Evolutionary conservation across 805 yeast genomes (phyloP).

Genomic region (Candida qinlingensis): DNA sequence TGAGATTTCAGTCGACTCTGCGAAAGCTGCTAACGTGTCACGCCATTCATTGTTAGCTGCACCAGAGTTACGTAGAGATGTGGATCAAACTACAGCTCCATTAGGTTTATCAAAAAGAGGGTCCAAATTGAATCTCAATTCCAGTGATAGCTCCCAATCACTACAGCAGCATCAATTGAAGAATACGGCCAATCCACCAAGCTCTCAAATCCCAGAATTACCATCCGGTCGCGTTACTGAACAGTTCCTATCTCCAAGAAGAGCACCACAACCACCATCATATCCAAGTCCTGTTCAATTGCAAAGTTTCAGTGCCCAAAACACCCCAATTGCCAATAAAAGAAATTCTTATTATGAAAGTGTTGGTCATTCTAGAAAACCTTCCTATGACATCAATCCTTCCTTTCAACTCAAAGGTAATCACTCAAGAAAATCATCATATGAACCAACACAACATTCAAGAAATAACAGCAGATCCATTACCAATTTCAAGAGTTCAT

Average conservation of each 20-base stretch:
- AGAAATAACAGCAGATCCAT: conserved; percentile 11
- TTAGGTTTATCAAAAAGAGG: conserved; percentile 22
- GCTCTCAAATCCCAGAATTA: conserved; percentile 16
- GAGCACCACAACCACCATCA: conserved; percentile 65
- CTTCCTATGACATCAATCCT: conserved; percentile 21
- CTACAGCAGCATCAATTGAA: conserved; percentile 7
- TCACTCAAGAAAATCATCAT: conserved; percentile 14
- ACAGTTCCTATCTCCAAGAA: conserved; percentile 61
- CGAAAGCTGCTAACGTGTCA: background rate
- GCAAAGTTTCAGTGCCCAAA: conserved; percentile 8
- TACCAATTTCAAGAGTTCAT: conserved; percentile 17
- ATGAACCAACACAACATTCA: conserved; percentile 12
- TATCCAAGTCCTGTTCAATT: conserved; percentile 34
- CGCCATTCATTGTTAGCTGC: conserved; percentile 9
- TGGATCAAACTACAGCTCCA: conserved; percentile 20
- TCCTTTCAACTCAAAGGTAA: conserved; percentile 4
- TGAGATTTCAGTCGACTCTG: conserved; percentile 8
- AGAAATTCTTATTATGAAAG: conserved; percentile 24
- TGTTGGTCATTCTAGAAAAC: conserved; percentile 22
- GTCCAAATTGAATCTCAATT: background rate
- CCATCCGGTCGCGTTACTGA: conserved; percentile 18
- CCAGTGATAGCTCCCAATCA: conserved; percentile 1
- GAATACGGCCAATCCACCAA: conserved; percentile 10
- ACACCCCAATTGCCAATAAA: conserved; percentile 16
- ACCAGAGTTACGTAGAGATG: conserved; percentile 3